Evolutionary conservation across 164 flowering plant genomes (phyloP), one percentile per base, ranked within the genome.

Genomic region (Protea cynaroides): DNA sequence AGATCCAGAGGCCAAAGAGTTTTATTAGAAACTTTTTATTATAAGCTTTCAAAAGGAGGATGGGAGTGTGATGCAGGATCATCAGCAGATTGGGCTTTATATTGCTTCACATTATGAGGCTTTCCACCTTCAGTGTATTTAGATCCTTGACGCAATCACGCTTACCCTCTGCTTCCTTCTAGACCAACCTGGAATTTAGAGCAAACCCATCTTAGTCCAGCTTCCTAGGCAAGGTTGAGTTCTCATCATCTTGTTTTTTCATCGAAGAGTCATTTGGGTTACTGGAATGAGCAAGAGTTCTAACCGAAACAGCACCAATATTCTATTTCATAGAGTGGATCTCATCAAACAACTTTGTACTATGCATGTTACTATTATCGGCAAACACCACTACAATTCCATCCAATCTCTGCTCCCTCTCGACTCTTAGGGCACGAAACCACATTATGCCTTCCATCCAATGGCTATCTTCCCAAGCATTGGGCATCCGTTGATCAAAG

Each of bases 201-300:
- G 89, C 97, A 81, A 91, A 94, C 25, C 99, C 97, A 60, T 93
- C 79, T 97, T 97, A 94, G 59, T 94, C 99, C 64, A 91, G 66
- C 84, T 84, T 86, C 74, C 78, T 82, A 0, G 97, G 99, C 75
- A 86, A 12, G 0, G 82, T 69, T 36, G 65, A 64, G 44, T 76
- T 75, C 56, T 69, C 86, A 36, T 71, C 86, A 38, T 74, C 82
- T 63, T 65, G 37, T 59, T 68, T 73, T 29, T 69, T 73, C 62
- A 19, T 19, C 46, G 46, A 46, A 23, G 50, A 62, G 22, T 77
- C 82, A 29, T 79, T 79, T 0, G 71, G 50, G 61, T 65, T 69
- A 7, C 78, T 82, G 0, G 92, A 83, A 79, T 83, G 90, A 59
- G 80, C 79, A 55, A 91, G 89, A 72, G 91, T 87, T 14, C 98